Evolutionary conservation across 768 basidiomycete genomes (phyloP).

Genomic region (Russula griseocarnosa): DNA sequence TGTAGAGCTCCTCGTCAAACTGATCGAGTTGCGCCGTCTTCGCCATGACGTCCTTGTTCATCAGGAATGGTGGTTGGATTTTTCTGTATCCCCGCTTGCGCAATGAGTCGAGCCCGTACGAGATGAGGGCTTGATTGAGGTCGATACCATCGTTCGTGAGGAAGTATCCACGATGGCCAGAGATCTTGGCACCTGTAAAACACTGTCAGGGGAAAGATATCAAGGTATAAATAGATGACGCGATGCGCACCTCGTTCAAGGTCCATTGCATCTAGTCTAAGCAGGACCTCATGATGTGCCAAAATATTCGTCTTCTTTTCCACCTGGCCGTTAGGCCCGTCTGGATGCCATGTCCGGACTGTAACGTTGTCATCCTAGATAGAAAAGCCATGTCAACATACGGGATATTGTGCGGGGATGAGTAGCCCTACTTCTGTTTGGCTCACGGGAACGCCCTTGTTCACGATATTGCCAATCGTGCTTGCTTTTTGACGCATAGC

Average conservation of each 20-base stretch:
- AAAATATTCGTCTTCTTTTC: slow-evolving; percentile 73
- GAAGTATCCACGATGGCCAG: slow-evolving; percentile 96
- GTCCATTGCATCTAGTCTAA: slow-evolving; percentile 92
- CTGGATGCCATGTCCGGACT: slow-evolving; percentile 81
- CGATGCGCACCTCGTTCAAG: slow-evolving; percentile 75
- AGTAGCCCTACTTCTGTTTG: slow-evolving; percentile 67
- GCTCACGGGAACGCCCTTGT: slow-evolving; percentile 79
- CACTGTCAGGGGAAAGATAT: slow-evolving; percentile 7
- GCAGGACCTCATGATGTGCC: slow-evolving; percentile 96
- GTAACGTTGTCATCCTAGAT: slow-evolving; percentile 84
- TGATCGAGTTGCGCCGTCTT: slow-evolving; percentile 98
- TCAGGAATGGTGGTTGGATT: slow-evolving; percentile 96
- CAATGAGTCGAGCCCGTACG: slow-evolving; percentile 92
- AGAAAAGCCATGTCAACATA: slow-evolving; percentile 1
- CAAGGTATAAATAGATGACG: background rate
- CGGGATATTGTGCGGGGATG: background rate
- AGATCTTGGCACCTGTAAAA: slow-evolving; percentile 74
- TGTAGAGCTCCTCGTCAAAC: slow-evolving; percentile 98
- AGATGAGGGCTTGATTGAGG: slow-evolving; percentile 93
- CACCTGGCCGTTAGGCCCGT: slow-evolving; percentile 66
- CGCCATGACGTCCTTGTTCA: slow-evolving; percentile 96
- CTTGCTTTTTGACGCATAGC: slow-evolving; percentile 77
- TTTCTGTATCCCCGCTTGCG: slow-evolving; percentile 82
- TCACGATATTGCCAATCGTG: slow-evolving; percentile 89
- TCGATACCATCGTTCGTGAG: slow-evolving; percentile 94